A percentile compares a stretch with the other conserved stretches of the same genome.
phyloP scores from a whole-genome alignment of 441 rosid genomes.

The Bocquillonia castaneifolia region DNA sequence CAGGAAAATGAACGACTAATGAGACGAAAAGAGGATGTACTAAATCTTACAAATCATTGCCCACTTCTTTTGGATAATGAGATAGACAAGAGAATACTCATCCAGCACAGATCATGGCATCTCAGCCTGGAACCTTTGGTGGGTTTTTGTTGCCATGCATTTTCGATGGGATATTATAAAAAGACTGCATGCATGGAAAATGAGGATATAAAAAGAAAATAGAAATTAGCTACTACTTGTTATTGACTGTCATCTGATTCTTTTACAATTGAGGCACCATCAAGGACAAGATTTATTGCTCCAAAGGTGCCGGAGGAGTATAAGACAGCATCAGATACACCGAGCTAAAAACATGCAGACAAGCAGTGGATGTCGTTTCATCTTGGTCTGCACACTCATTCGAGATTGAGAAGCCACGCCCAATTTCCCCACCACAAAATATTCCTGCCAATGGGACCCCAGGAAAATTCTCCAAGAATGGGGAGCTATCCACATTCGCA shows the following conservation, averaged over 20 bases:
- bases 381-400: slow-evolving; percentile 24
- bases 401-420: slow-evolving; percentile 35
- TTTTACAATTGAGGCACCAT: neutral
- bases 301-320: slow-evolving; percentile 19
- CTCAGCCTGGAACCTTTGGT: too few species aligned
- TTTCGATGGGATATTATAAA: too few species aligned
- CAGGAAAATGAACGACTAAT: too few species aligned
- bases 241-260: neutral
- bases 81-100: too few species aligned
- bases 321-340: slow-evolving; percentile 55
- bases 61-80: too few species aligned
- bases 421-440: slow-evolving; percentile 66
- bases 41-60: too few species aligned
- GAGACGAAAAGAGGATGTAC: too few species aligned
- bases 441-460: slow-evolving; percentile 59
- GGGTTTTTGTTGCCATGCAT: too few species aligned
- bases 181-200: neutral
- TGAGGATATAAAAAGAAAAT: neutral
- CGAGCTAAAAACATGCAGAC: slow-evolving; percentile 60
- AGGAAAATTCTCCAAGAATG: slow-evolving; percentile 64
- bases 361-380: slow-evolving; percentile 24
- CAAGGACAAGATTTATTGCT: slow-evolving; percentile 11
- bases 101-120: too few species aligned
- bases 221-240: neutral
- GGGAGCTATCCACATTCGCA: slow-evolving; percentile 46